A percentile compares a stretch with the other conserved stretches of the same genome.
Conservation (phyloP, 1,284 basidiomycete species). For the Peniophora sp. region DNA sequence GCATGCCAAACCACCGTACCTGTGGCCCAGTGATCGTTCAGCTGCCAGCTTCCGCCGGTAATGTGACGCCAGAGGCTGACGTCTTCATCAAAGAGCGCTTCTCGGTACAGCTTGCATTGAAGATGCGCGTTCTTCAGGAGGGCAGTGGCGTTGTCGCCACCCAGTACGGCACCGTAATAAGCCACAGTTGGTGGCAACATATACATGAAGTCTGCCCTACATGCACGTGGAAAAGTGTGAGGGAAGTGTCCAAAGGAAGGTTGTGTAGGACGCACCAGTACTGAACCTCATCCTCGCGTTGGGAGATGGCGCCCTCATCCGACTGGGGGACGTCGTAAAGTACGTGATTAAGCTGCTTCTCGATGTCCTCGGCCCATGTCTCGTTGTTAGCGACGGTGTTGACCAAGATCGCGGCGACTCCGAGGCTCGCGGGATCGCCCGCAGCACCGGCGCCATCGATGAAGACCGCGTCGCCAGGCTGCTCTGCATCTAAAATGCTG, state of each 20-base stretch:
- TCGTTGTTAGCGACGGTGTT: constrained; percentile 30
- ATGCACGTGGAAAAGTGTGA: not conserved
- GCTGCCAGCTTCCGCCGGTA: not conserved
- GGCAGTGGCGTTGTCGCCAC: constrained; percentile 30
- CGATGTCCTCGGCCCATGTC: constrained; percentile 42
- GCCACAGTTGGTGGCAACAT: constrained; percentile 79
- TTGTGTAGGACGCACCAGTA: constrained; percentile 31
- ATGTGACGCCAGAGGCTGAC: not conserved
- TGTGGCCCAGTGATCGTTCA: constrained; percentile 37
- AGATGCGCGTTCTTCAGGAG: constrained; percentile 57
- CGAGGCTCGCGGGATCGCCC: constrained; percentile 15
- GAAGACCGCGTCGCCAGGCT: not conserved
- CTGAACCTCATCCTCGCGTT: constrained; percentile 44
- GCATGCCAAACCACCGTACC: constrained; percentile 41
- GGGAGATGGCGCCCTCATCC: constrained; percentile 57
- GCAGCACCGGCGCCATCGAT: not conserved
- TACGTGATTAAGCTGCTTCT: constrained; percentile 51
- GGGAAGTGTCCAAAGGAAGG: not conserved
- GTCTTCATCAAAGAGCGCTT: constrained; percentile 28
- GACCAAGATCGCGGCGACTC: constrained; percentile 53
- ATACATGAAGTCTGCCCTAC: constrained; percentile 54
- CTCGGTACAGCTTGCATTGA: constrained; percentile 60
- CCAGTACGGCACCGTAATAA: constrained; percentile 51
- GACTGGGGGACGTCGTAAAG: constrained; percentile 49
- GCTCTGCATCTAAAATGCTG: not conserved